Base-by-base conservation (phyloP, 2,329 filamentous ascomycete genomes). In the Aureobasidium sp. region DNA sequence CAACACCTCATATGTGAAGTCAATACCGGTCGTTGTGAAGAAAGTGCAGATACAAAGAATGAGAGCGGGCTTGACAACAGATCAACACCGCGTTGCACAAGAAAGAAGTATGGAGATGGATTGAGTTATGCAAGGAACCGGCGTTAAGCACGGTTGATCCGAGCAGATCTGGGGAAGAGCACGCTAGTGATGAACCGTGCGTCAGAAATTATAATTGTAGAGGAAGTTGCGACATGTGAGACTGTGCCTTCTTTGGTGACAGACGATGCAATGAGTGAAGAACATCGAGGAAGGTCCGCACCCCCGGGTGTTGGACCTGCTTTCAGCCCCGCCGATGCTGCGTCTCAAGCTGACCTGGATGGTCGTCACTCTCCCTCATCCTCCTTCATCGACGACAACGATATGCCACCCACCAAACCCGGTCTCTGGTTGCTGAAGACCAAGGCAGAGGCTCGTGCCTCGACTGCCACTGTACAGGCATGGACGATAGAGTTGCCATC, bases 401-500 rank as follows among this genome's bases (percentile, higher is more conserved):
- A 59, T 27, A 59, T 59, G 62, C 47, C 55, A 20, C 61, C 61
- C 44, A 26, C 59, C 39, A 65, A 65, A 48, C 70, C 70, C 56
- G 69, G 66, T n/a, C 72, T 76, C 70, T 66, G 68, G 32, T 72
- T 78, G 44, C 70, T 81, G 63, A 77, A 76, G 69, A 81, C 79
- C 57, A 79, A 78, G 66, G 79, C 79, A 65, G 79, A 81, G 69
- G 76, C 78, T 65, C 76, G 77, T 60, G 77, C 78, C 62, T 75
- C 74, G 59, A 74, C 77, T 39, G 79, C 80, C 67, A 79, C 77
- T 34, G 71, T 87, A 55, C 79, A 83, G 63, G 87, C 87, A 60
- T 88, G 88, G 72, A 84, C 90, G 65, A 87, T 90, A 55, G 82
- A 87, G 69, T 83, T 89, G 61, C 89, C 89, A 51, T 84, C 86